Conservation (phyloP, 352 stramenopile species). For the Phytophthora ramorum region DNA sequence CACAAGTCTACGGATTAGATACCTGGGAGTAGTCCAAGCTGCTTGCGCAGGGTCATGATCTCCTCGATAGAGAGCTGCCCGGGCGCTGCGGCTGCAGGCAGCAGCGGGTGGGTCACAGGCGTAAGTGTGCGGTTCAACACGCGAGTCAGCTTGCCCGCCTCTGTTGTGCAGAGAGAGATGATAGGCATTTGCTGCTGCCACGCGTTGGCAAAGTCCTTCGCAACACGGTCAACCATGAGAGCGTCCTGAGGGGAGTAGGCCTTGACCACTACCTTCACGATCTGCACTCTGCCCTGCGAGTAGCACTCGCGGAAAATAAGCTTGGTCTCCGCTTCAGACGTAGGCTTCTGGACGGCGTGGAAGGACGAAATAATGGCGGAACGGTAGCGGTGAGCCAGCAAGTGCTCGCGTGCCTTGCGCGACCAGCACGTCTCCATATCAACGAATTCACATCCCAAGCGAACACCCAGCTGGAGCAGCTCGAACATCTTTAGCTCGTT, state of each 20-base stretch:
- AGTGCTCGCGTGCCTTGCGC: constrained; percentile 63
- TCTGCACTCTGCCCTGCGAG: constrained; percentile 73
- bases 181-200: constrained; percentile 90
- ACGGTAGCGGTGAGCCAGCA: constrained; percentile 53
- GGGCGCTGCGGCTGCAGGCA: constrained; percentile 94
- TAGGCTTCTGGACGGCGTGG: constrained; percentile 67
- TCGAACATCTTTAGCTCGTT: constrained; percentile 86
- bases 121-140: constrained; percentile 96
- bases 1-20: constrained; percentile 50
- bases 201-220: constrained; percentile 51
- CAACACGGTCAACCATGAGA: constrained; percentile 83
- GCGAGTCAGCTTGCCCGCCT: constrained; percentile 92
- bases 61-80: constrained; percentile 95
- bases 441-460: constrained; percentile 95
- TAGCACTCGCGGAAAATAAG: constrained; percentile 79
- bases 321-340: constrained; percentile 53
- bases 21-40: constrained; percentile 87
- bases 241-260: constrained; percentile 85
- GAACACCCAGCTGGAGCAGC: constrained; percentile 91
- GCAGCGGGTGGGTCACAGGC: constrained; percentile 94
- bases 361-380: constrained; percentile 82
- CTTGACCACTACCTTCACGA: constrained; percentile 93
- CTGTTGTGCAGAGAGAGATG: constrained; percentile 96
- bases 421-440: constrained; percentile 95
- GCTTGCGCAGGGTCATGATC: constrained; percentile 90